phyloP scores from a whole-genome alignment of 768 basidiomycete species.

The Phanerodontia chrysosporium region DNA sequence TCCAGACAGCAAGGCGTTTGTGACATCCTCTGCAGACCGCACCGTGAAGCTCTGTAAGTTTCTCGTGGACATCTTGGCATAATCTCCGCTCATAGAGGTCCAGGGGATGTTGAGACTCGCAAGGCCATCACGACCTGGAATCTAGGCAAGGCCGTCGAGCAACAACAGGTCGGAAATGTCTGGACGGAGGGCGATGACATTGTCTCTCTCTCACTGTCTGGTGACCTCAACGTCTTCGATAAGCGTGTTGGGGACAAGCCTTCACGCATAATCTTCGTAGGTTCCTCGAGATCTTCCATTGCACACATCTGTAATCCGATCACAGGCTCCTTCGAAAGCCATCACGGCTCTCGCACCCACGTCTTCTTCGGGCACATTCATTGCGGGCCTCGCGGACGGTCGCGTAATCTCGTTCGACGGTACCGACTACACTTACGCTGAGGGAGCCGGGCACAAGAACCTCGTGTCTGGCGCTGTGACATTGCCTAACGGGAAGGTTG shows the following conservation, averaged over 20 bases:
- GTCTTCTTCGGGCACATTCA: slow-evolving; percentile 57
- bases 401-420: slow-evolving; percentile 63
- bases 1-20: slow-evolving; percentile 63
- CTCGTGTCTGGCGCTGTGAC: slow-evolving; percentile 61
- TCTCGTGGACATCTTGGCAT: background rate
- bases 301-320: background rate
- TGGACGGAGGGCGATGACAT: slow-evolving; percentile 72
- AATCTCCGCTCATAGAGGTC: background rate
- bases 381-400: slow-evolving; percentile 79
- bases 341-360: slow-evolving; percentile 59
- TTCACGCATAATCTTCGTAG: slow-evolving; percentile 56
- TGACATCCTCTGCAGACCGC: slow-evolving; percentile 84
- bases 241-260: slow-evolving; percentile 59
- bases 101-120: slow-evolving; percentile 79
- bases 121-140: slow-evolving; percentile 68
- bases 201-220: slow-evolving; percentile 79
- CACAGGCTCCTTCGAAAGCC: slow-evolving; percentile 75
- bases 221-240: slow-evolving; percentile 81
- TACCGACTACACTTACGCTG: slow-evolving; percentile 40
- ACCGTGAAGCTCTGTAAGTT: slow-evolving; percentile 81
- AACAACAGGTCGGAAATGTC: slow-evolving; percentile 88
- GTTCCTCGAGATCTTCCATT: slow-evolving; percentile 18
- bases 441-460: slow-evolving; percentile 67
- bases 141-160: slow-evolving; percentile 64
- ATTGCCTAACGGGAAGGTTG: slow-evolving; percentile 46